These are phyloP conservation scores for Morella rubra DNA, from an alignment of 306 rosid genomes.

Conservation along the genomic window DNA sequence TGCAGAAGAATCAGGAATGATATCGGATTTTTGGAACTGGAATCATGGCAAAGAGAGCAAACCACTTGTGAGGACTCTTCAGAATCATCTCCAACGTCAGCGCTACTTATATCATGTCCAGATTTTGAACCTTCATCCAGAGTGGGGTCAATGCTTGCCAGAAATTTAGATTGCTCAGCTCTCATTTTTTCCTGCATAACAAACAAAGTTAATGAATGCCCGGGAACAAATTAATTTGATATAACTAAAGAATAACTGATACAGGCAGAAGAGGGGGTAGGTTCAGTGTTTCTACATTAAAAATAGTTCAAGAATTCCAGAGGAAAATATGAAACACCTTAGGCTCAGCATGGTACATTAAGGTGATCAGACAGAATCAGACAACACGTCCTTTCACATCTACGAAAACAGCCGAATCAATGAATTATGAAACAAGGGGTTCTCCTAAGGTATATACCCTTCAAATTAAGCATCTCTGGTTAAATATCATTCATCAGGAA, in stretches of 20 bases:
- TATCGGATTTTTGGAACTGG: slow-evolving; percentile 60
- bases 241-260: not conserved
- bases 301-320: not conserved
- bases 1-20: slow-evolving; percentile 85
- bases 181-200: slow-evolving; percentile 79
- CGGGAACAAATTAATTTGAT: slow-evolving; percentile 24
- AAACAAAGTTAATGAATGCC: slow-evolving; percentile 20
- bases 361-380: slow-evolving; percentile 13
- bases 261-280: not conserved
- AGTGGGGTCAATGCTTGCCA: slow-evolving; percentile 65
- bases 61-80: slow-evolving; percentile 65
- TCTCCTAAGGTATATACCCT: not conserved
- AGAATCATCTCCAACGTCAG: slow-evolving; percentile 41
- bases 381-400: slow-evolving; percentile 18
- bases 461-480: not conserved
- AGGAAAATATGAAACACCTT: slow-evolving; percentile 9
- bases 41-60: slow-evolving; percentile 95
- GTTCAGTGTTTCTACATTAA: not conserved
- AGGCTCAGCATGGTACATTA: not conserved
- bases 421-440: not conserved
- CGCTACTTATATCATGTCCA: slow-evolving; percentile 42
- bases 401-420: slow-evolving; percentile 9
- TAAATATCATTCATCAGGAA: not conserved
- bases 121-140: slow-evolving; percentile 56
- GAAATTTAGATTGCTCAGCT: slow-evolving; percentile 82